Evolutionary conservation across 208 protist genomes (phyloP), one percentile per base, ranked within the genome.

Genomic region (Leishmania braziliensis): DNA sequence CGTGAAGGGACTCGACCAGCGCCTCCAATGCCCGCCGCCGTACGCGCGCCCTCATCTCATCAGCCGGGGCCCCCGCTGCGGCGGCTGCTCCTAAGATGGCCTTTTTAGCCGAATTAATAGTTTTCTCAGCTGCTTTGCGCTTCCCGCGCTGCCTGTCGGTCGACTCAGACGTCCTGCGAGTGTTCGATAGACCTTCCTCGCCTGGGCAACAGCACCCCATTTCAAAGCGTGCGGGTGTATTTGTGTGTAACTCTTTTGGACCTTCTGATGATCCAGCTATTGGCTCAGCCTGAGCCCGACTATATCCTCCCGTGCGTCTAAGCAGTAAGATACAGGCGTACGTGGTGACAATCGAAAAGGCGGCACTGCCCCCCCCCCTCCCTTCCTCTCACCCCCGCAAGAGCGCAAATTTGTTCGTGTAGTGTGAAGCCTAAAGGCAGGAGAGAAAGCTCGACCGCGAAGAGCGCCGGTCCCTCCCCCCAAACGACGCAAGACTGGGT

Each of bases 1-100:
- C 63, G 10, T 83, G 71, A 29, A 91, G 81, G 36, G 79, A 86
- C 39, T 86, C 83, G 16, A 91, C 54, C 51, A 95, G 82, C n/a
- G 84, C 86, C 50, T 87, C 82, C n/a, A 85, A 46, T 5, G 89
- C 89, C 20, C 81, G 79, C 26, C 89, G 81, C 1, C 86, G 81
- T 16, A 75, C 80, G 46, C 84, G 84, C n/a, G 78, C 82, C n/a
- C 86, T 73, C 54, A 78, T 81, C 39, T 89, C 85, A 18, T 92
- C 89, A 5, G 58, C 79, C 4, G 60, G 69, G 2, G 77, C 84
- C n/a, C 66, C 75, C 14, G 63, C 77, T 12, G 58, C 74, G 5
- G 81, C 51, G 14, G 78, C 46, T 18, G 56, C 68, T 26, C 75
- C 83, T 20, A 72, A 50, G 9, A 78, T 60, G 29, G 66, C 50